Conservation (phyloP, 2,329 filamentous ascomycete genomes). For the Bipolaris zeicola region DNA sequence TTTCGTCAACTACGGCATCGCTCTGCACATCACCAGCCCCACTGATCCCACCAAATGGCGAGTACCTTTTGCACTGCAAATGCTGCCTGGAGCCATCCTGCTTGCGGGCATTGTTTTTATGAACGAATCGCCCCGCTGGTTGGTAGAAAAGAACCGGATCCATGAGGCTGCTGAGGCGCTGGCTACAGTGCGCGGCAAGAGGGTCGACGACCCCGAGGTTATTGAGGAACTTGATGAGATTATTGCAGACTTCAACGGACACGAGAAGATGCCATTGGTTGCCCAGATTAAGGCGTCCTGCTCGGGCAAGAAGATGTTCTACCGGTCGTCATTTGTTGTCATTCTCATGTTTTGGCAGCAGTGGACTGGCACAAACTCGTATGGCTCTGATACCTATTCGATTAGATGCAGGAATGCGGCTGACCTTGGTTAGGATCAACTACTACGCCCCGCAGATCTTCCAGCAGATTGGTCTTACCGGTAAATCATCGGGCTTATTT, state of each 20-base stretch:
- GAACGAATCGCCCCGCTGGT: constrained; percentile 60
- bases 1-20: constrained; percentile 60
- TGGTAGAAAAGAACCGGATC: constrained; percentile 58
- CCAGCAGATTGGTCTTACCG: constrained; percentile 49
- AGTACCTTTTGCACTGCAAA: constrained; percentile 59
- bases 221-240: constrained; percentile 52
- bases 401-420: not conserved
- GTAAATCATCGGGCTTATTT: constrained; percentile 50
- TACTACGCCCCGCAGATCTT: constrained; percentile 55
- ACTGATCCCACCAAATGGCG: constrained; percentile 59
- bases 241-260: constrained; percentile 50
- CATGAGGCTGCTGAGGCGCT: constrained; percentile 53
- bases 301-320: constrained; percentile 48
- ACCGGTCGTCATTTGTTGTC: constrained; percentile 50
- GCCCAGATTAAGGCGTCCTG: constrained; percentile 49
- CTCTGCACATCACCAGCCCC: constrained; percentile 49
- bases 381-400: not conserved
- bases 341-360: constrained; percentile 54
- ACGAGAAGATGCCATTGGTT: constrained; percentile 49
- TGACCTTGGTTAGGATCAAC: constrained; percentile 37
- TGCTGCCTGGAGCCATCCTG: constrained; percentile 58
- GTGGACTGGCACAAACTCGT: constrained; percentile 42
- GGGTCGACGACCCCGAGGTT: constrained; percentile 45
- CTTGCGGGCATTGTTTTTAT: constrained; percentile 58
- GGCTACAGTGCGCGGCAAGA: constrained; percentile 46